Evolutionary conservation across 2,329 filamentous ascomycete species (phyloP), one percentile per base, ranked within the genome.

Genomic region (Taxawa tesnikishii): DNA sequence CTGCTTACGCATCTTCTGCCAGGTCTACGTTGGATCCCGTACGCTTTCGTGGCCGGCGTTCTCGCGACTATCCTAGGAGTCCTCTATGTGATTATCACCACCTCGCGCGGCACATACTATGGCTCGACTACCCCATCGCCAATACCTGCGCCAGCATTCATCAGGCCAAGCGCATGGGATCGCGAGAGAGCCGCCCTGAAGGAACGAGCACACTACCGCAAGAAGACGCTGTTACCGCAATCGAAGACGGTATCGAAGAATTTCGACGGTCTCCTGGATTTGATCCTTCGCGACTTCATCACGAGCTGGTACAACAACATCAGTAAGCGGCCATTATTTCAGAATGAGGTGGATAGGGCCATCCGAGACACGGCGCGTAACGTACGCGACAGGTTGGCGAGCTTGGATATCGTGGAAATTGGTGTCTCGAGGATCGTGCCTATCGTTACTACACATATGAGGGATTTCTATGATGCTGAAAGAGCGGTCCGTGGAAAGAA

Each of bases 401-500:
- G 74, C 23, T 70, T 87, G 44, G 90, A 98, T 56, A 59, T 94
- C 40, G 83, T 90, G 30, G 87, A 90, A 46, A 66, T 88, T 28
- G 65, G 83, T 28, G 85, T 88, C 12, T 82, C 79, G 39, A 76
- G 79, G 23, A 68, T 96, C 28, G 78, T 94, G 24, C 92, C 92
- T 9, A 75, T 96, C 37, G 55, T 98, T 43, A 96, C 88, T 17
- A 68, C 74, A 7, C 90, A 98, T 56, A 74, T 98, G 46, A 82
- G 74, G 43, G 83, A 94, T 43, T 94, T 94, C 46, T 83, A 87
- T 54, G 77, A 90, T 42, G 90, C 90, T 1, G 90, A 98, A 60
- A 73, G 80, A 36, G 71, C 75, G 6, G 83, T 98, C 8, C 73
- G 88, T 33, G 92, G 92, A 9, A 81, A 77, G 52, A 83, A 93